Base-by-base conservation (phyloP, 164 flowering plant genomes). In the Tetrastigma voinierianum region DNA sequence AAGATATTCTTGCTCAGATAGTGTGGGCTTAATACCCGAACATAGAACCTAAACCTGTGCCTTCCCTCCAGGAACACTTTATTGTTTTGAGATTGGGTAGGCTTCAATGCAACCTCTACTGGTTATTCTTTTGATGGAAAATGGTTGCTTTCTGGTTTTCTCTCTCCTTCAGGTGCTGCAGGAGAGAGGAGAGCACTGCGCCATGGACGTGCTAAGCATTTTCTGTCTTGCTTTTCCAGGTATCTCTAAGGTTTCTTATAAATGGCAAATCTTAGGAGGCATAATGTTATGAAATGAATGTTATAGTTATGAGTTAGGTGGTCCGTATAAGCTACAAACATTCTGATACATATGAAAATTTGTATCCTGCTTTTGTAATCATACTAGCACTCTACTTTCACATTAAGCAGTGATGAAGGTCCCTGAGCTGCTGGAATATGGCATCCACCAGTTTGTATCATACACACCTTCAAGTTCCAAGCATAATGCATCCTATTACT, bases 191-290 rank as follows among this genome's bases (percentile, higher is more conserved):
- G 82, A 96, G 99, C 83, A 96, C 99, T 67, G 91, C 99, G 25
- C 91, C n/a, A 96, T 84, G 99, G 99, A 47, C 98, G 99, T 57
- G 98, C 98, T 55, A 91, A n/a, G n/a, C 96, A 63, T 96, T 96
- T 81, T 96, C 99, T 75, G 99, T 96, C 65, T 79, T 96, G 73
- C 93, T 96, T 64, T 96, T 73, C n/a, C 99, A 96, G 99, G 99
- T 96, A 66, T 68, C 32, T 52, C 46, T 58, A n/a, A 16, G 4
- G 44, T 21, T 32, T 61, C 40, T n/a, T n/a, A 32, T 32, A 32
- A 32, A 32, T 32, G 11, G n/a, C 19, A 2, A 46, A 43, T 15
- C 3, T n/a, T 4, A 16, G 15, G 21, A 43, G n/a, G 47, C 21
- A 60, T 17, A 60, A 17, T 32, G 6, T 32, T 7, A 32, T 3